Evolutionary conservation across 306 rosid genomes (phyloP).

Genomic region (Alnus rubra): DNA sequence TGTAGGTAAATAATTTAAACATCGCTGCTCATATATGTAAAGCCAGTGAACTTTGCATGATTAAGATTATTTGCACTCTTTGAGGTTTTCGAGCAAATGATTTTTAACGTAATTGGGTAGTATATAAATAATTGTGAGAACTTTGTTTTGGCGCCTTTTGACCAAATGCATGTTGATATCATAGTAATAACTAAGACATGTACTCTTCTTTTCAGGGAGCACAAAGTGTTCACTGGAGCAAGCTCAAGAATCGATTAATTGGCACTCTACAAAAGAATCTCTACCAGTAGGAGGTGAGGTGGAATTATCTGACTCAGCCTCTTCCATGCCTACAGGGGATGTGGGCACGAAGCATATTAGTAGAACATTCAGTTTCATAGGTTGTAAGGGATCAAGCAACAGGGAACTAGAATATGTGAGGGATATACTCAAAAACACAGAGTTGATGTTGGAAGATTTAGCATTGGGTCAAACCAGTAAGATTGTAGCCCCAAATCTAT

Average conservation of each 20-base stretch:
- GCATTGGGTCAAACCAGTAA: slow-evolving; percentile 37
- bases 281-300: slow-evolving; percentile 32
- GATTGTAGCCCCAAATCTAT: slow-evolving; percentile 54
- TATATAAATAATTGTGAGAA: neutral
- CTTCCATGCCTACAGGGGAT: slow-evolving; percentile 28
- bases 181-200: slow-evolving; percentile 14
- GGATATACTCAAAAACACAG: slow-evolving; percentile 50
- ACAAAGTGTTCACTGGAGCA: slow-evolving; percentile 43
- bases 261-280: slow-evolving; percentile 37
- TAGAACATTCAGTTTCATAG: slow-evolving; percentile 22
- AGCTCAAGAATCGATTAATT: slow-evolving; percentile 43
- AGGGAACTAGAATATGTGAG: slow-evolving; percentile 67
- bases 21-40: neutral
- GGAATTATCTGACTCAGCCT: slow-evolving; percentile 42
- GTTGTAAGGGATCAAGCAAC: slow-evolving; percentile 39
- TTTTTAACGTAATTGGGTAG: neutral
- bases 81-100: neutral
- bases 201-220: slow-evolving; percentile 53
- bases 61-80: neutral
- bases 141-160: slow-evolving; percentile 14
- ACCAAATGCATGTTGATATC: slow-evolving; percentile 11
- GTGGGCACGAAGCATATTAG: slow-evolving; percentile 30
- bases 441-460: slow-evolving; percentile 54
- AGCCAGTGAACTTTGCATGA: slow-evolving; percentile 10
- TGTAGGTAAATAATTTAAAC: neutral